Evolutionary conservation across 2,329 filamentous ascomycete species (phyloP).

Genomic region (Chlorencoelia australis): DNA sequence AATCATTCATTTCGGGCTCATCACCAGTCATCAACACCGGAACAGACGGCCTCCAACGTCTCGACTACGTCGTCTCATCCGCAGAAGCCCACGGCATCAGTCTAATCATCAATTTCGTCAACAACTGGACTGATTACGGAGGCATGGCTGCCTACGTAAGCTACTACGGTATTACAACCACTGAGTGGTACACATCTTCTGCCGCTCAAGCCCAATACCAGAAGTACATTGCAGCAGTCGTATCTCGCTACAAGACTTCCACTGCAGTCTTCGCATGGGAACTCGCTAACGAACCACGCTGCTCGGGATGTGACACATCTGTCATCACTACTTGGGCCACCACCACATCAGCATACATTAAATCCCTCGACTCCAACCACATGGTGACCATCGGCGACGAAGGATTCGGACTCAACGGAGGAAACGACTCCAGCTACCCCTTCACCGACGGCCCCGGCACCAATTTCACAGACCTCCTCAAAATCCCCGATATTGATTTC

Average conservation of each 20-base stretch:
- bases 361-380: conserved; percentile 49
- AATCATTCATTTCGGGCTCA: conserved; percentile 32
- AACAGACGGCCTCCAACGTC: conserved; percentile 49
- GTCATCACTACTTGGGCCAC: conserved; percentile 52
- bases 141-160: conserved; percentile 49
- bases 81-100: conserved; percentile 51
- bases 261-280: conserved; percentile 60
- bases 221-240: conserved; percentile 48
- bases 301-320: conserved; percentile 46
- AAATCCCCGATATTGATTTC: conserved; percentile 38
- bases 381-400: conserved; percentile 57
- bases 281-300: conserved; percentile 58
- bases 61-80: conserved; percentile 52
- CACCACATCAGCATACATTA: conserved; percentile 50
- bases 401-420: conserved; percentile 38
- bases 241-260: conserved; percentile 49
- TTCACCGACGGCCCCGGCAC: conserved; percentile 33
- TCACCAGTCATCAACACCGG: conserved; percentile 54
- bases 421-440: conserved; percentile 32
- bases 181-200: conserved; percentile 45
- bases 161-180: conserved; percentile 41
- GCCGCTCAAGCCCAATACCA: conserved; percentile 45
- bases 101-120: conserved; percentile 56
- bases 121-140: conserved; percentile 61
- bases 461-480: conserved; percentile 37